Base-by-base conservation (phyloP, 2,329 filamentous ascomycete species). In the Chaetomium strumarium region DNA sequence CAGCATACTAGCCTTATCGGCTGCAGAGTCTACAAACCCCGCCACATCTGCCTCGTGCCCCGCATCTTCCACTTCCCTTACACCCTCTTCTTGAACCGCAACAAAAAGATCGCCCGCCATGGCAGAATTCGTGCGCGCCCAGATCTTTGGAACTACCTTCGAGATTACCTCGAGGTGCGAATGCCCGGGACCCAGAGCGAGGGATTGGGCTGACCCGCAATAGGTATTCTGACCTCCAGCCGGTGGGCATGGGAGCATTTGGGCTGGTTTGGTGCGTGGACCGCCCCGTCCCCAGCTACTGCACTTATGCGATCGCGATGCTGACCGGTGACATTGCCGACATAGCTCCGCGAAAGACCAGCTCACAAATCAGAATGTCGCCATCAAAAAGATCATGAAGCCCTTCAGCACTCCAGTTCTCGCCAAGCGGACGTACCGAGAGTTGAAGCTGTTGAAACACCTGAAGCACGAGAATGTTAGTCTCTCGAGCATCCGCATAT, bases 341-440 rank as follows among this genome's bases (percentile, higher is more conserved):
- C n/a, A n/a, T 60, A 97, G 92, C 74, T 97, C 93, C 60, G 93
- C 93, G 53, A 92, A 90, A 74, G 93, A 99, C 72, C 91, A 97
- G 76, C 90, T 99, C 72, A 97, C 93, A 55, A 88, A 83, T 70
- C 91, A 96, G 72, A 90, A 91, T 72, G 93, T 99, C 57, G 93
- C 93, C 55, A 91, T 99, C 69, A 99, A 99, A 82, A 99, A 99
- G 83, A 99, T 99, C 68, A 97, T 99, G 92, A 99, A 97, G 78
- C 93, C 93, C 10, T 99, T 99, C 75, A 96, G 91, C 79, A 99
- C 93, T n/a, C 91, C 93, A 1, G 93, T 99, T 54, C 79, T 99
- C 44, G 93, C 93, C 54, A 99, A 99, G 78, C 83, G 93, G 68
- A 99, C 93, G 61, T 99, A 99, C 72, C 85, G 93, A 67, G 93